Percentiles rank a stretch among this genome's conserved stretches.
Evolutionary conservation across 768 basidiomycete genomes (phyloP).

Genomic region (Hericium rajendrae): DNA sequence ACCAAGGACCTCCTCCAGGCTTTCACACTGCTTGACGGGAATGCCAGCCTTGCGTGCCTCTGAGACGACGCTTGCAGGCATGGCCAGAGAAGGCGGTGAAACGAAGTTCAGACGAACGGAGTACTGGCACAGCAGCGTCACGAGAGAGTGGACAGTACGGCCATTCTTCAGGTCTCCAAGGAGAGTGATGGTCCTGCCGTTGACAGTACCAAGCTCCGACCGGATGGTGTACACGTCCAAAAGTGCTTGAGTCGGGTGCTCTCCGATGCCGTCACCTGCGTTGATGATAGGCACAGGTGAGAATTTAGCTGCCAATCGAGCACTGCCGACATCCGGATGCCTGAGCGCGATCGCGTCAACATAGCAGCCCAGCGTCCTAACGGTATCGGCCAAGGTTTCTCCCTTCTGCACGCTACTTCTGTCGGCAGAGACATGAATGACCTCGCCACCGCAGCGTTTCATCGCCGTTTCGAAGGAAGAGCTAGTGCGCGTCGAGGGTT

Average conservation of each 20-base stretch:
- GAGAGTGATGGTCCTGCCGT: conserved; percentile 86
- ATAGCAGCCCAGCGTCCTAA: conserved; percentile 92
- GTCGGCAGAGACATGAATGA: conserved; percentile 75
- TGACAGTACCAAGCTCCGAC: conserved; percentile 95
- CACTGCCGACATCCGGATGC: conserved; percentile 88
- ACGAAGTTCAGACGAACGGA: conserved; percentile 94
- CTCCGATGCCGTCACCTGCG: conserved; percentile 94
- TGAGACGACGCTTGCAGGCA: conserved; percentile 80
- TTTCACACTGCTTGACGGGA: conserved; percentile 69
- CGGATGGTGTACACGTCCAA: conserved; percentile 92
- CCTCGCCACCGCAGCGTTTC: conserved; percentile 96
- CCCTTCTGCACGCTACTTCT: conserved; percentile 89
- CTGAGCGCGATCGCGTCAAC: conserved; percentile 91
- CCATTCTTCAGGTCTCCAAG: conserved; percentile 98
- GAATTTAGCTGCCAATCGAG: conserved; percentile 93
- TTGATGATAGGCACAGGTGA: conserved; percentile 95
- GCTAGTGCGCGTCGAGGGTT: conserved; percentile 93
- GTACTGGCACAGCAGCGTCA: conserved; percentile 86
- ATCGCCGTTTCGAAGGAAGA: conserved; percentile 97
- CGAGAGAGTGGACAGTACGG: conserved; percentile 92
- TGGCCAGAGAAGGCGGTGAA: conserved; percentile 73
- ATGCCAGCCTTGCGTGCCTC: conserved; percentile 80
- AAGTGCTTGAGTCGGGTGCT: conserved; percentile 93
- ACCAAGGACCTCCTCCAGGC: conserved; percentile 82
- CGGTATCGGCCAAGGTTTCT: conserved; percentile 85